Conservation (phyloP, 805 yeast species). For the Wickerhamomyces chaumierensis region DNA sequence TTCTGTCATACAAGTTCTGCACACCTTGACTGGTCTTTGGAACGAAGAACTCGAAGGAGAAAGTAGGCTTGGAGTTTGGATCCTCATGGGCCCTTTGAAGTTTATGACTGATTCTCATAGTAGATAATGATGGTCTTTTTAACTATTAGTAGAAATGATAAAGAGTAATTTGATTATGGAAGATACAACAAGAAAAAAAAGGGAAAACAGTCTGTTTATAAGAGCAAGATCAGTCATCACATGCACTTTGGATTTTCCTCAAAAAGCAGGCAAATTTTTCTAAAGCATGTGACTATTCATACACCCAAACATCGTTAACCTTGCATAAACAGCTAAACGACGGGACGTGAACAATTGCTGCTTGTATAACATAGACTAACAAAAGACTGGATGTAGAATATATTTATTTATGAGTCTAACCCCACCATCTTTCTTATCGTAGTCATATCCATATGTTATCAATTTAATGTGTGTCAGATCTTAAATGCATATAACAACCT, state of each 20-base stretch:
- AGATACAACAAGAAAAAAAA: too few species aligned
- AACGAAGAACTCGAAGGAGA: constrained; percentile 93
- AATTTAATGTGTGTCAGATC: too few species aligned
- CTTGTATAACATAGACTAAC: too few species aligned
- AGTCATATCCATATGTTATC: too few species aligned
- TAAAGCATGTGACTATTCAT: neutral
- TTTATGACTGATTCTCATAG: constrained; percentile 30
- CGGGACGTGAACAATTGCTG: too few species aligned
- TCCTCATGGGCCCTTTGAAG: constrained; percentile 21
- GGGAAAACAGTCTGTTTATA: neutral
- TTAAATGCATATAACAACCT: neutral
- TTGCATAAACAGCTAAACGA: neutral
- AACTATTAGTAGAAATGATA: too few species aligned
- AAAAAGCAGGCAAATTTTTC: neutral
- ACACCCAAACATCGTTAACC: neutral
- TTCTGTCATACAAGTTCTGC: constrained; percentile 88
- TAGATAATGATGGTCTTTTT: too few species aligned
- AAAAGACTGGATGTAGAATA: too few species aligned
- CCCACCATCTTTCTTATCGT: too few species aligned
- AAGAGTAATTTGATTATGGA: too few species aligned
- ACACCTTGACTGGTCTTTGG: constrained; percentile 97
- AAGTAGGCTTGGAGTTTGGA: constrained; percentile 42
- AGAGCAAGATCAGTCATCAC: neutral
- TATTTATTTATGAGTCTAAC: too few species aligned
- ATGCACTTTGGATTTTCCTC: neutral